Evolutionary conservation across 1,284 basidiomycete genomes (phyloP).

Genomic region (Puccinia triticina): DNA sequence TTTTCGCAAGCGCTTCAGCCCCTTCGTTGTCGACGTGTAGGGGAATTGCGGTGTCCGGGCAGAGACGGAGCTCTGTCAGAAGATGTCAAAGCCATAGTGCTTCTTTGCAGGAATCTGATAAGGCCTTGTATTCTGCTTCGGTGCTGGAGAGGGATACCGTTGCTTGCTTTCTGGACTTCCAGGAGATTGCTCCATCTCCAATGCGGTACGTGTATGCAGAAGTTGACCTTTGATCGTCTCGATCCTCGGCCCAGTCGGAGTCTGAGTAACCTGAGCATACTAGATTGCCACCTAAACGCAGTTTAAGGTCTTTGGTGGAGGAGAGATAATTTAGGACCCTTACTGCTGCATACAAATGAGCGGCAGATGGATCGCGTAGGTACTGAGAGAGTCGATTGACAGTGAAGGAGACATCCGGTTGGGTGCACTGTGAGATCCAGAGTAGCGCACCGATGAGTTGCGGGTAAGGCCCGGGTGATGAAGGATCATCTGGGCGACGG

Average conservation of each 20-base stretch:
- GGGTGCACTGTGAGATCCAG: neutral
- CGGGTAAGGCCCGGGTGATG: neutral
- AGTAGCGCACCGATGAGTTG: neutral
- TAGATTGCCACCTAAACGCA: neutral
- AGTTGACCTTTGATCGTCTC: too few species aligned
- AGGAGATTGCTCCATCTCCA: too few species aligned
- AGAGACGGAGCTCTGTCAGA: neutral
- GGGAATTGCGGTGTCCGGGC: neutral
- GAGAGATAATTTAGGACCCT: neutral
- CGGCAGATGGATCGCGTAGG: neutral
- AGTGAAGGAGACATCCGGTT: neutral
- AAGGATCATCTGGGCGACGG: neutral
- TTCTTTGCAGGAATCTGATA: neutral
- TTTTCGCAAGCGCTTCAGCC: neutral
- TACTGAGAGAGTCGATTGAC: neutral
- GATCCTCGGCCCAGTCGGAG: too few species aligned
- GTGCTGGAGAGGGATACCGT: too few species aligned
- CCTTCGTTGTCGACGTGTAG: neutral
- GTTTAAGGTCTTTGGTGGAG: neutral
- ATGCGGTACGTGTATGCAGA: too few species aligned
- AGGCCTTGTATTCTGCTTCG: too few species aligned
- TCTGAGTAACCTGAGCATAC: too few species aligned
- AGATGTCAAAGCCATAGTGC: neutral
- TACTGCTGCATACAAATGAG: neutral
- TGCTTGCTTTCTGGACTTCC: too few species aligned